Conservation (phyloP, 2,329 filamentous ascomycete species). For the Neocucurbitaria cava region DNA sequence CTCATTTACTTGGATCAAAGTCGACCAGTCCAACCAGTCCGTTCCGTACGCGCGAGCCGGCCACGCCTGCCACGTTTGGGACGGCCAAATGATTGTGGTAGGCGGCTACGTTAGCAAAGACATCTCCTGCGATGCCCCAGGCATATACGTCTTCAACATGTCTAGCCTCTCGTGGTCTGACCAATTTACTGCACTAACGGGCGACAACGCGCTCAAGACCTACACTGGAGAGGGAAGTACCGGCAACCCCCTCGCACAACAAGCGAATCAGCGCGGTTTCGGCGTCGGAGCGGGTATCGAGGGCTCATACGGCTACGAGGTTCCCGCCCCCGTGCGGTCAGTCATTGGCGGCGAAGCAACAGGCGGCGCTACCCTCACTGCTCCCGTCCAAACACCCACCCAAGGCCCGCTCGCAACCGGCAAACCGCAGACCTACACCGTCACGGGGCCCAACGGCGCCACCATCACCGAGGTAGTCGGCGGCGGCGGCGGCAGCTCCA, state of each 20-base stretch:
- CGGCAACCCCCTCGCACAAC: constrained; percentile 59
- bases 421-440: constrained; percentile 71
- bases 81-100: constrained; percentile 80
- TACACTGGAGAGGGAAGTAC: constrained; percentile 36
- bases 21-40: constrained; percentile 57
- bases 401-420: constrained; percentile 75
- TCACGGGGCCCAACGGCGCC: constrained; percentile 54
- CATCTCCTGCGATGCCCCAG: constrained; percentile 70
- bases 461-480: constrained; percentile 49
- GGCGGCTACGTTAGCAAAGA: constrained; percentile 72
- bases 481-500: constrained; percentile 33
- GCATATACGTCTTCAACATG: constrained; percentile 79
- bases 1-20: constrained; percentile 79
- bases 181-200: constrained; percentile 70
- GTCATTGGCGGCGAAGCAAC: constrained; percentile 71
- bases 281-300: constrained; percentile 64
- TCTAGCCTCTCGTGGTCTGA: constrained; percentile 73
- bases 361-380: constrained; percentile 74
- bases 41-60: constrained; percentile 69
- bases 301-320: constrained; percentile 69
- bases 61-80: constrained; percentile 79
- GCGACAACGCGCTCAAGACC: constrained; percentile 57
- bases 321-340: constrained; percentile 68
- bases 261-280: constrained; percentile 58
- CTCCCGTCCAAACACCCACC: constrained; percentile 68